Conservation (phyloP, 2,329 filamentous ascomycete genomes). For the Albifimbria verrucaria region DNA sequence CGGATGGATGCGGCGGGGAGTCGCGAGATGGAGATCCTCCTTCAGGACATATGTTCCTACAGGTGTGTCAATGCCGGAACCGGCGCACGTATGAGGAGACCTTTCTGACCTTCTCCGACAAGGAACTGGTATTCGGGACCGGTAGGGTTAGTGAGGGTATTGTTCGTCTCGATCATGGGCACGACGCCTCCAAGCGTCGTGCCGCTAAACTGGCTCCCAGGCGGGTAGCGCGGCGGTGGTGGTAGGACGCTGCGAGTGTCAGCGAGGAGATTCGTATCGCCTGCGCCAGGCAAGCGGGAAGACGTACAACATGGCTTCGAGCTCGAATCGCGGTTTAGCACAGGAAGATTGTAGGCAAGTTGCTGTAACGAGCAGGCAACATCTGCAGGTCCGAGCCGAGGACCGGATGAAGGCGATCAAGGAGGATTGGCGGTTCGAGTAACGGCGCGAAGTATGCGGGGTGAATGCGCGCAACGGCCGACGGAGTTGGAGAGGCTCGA, state of each 20-base stretch:
- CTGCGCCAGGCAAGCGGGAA: not conserved
- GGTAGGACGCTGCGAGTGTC: conserved; percentile 81
- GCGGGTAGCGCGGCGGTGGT: conserved; percentile 80
- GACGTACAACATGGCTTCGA: conserved; percentile 1
- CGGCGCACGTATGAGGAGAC: not conserved
- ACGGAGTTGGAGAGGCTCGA: too few species aligned
- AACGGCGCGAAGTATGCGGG: too few species aligned
- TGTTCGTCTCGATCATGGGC: conserved; percentile 90
- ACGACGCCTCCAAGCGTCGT: conserved; percentile 61
- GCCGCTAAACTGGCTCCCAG: conserved; percentile 66
- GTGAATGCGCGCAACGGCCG: too few species aligned
- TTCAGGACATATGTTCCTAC: conserved; percentile 84
- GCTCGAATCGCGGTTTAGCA: not conserved
- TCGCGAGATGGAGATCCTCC: conserved; percentile 89
- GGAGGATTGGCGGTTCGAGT: too few species aligned
- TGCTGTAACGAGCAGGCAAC: too few species aligned
- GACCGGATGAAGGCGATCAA: not conserved
- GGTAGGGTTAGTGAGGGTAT: conserved; percentile 74
- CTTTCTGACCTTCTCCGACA: conserved; percentile 75
- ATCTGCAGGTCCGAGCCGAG: not conserved
- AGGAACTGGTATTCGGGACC: conserved; percentile 86
- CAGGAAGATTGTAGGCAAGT: too few species aligned
- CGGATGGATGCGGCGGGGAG: conserved; percentile 94
- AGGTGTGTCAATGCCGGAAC: conserved; percentile 13
- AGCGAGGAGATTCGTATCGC: conserved; percentile 3